Evolutionary conservation across 306 rosid genomes (phyloP), one percentile per base, ranked within the genome.

Genomic region (Quercus agrifolia): DNA sequence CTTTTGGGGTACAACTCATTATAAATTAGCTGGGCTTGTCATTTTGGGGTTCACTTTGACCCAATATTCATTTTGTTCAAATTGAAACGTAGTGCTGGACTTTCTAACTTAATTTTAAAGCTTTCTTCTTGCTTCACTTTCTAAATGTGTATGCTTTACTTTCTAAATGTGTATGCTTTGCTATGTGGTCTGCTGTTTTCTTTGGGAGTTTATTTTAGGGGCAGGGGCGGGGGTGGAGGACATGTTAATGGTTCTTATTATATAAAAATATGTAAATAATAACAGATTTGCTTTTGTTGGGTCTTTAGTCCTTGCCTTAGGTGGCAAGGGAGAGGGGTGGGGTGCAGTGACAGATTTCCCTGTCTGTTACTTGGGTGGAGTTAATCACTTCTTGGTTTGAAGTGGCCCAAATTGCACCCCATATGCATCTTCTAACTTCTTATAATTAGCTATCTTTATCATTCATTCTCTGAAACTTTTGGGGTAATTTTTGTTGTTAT

Each of bases 381-480:
- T 67, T 33, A 67, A 8, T 67, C 71, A 18, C 14, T 67, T 14
- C 25, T 67, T 67, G 52, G 25, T 67, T 67, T 67, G 52, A 67
- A 67, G 71, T 67, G 71, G 51, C 71, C 49, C 49, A 66, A 66
- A 30, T 31, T 19, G 49, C 33, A 28, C 25, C 51, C 25, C 38
- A 14, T 17, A 6, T 33, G 51, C 18, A 28, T 64, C 70, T 64
- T 64, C 41, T 67, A 17, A 33, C 23, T 31, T 33, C 71, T 14
- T 19, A 67, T 19, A 18, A 33, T 49, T 35, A 58, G 79, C 46
- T 76, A 7, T 31, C n/a, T 66, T 23, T 19, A 8, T 41, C 31
- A 33, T 46, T n/a, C 67, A 33, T 51, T 80, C 79, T 67, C 62
- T 75, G 44, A 79, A 80, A 71, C 63, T 75, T 6, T 77, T 35